A percentile compares a stretch with the other conserved stretches of the same genome.
Conservation (phyloP, 306 rosid species). For the Pyrus betulifolia region DNA sequence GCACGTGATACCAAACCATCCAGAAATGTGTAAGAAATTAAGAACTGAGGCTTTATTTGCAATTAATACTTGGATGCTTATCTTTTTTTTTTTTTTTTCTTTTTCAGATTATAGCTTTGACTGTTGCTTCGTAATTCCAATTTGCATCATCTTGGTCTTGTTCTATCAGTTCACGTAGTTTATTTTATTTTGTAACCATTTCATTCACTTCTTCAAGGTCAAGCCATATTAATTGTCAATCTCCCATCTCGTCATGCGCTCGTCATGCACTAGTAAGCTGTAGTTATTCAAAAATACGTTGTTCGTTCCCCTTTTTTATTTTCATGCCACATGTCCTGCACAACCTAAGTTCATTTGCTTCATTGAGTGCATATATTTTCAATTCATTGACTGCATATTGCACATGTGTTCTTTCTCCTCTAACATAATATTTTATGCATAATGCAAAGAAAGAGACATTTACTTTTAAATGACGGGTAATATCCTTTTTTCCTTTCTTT, state of each 20-base stretch:
- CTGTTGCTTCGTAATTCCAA: neutral
- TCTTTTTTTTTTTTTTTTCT: neutral
- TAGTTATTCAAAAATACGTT: neutral
- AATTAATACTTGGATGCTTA: neutral
- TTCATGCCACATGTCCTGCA: too few species aligned
- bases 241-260: neutral
- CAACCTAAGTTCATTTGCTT: too few species aligned
- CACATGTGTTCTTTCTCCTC: neutral
- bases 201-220: neutral
- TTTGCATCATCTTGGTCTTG: neutral
- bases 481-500: neutral
- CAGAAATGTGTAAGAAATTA: conserved; percentile 78
- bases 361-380: neutral
- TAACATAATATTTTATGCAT: too few species aligned
- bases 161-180: neutral
- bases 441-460: neutral
- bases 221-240: neutral
- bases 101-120: neutral
- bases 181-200: neutral
- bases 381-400: neutral
- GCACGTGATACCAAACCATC: conserved; percentile 99
- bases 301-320: too few species aligned
- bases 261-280: neutral
- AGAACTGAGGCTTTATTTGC: conserved; percentile 30
- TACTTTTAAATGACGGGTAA: too few species aligned